Conservation (phyloP, 805 yeast species). For the Kurtzmaniella cleridarum region DNA sequence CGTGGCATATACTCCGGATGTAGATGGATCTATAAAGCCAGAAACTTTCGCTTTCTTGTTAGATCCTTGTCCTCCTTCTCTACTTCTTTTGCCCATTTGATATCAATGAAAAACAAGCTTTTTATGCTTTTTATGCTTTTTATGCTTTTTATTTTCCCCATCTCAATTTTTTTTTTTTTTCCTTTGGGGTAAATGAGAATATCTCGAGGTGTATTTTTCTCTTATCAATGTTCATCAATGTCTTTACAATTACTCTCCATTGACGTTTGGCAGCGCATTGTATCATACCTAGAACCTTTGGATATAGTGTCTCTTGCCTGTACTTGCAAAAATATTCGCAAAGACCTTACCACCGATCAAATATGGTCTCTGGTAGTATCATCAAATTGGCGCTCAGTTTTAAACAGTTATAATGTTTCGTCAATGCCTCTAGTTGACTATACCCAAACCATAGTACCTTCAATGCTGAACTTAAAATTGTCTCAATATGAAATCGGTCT, state of each 20-base stretch:
- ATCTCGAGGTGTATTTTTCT: background rate
- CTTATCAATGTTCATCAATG: background rate
- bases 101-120: too few relatives aligned
- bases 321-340: background rate
- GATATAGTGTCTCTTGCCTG: background rate
- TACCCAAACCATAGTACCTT: too few relatives aligned
- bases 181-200: too few relatives aligned
- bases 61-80: constrained; percentile 15
- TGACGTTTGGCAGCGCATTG: constrained; percentile 13
- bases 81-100: constrained; percentile 26
- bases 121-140: too few relatives aligned
- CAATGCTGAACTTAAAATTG: too few relatives aligned
- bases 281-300: constrained; percentile 1
- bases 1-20: constrained; percentile 84
- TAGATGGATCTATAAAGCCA: constrained; percentile 72
- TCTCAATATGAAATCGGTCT: too few relatives aligned
- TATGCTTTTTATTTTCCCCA: too few relatives aligned
- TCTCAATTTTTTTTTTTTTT: too few relatives aligned
- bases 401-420: too few relatives aligned
- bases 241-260: constrained; percentile 8
- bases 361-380: background rate
- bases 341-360: background rate
- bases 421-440: too few relatives aligned
- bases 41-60: constrained; percentile 40
- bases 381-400: too few relatives aligned